Conservation (phyloP, 768 basidiomycete species). For the Auricularia cornea region DNA sequence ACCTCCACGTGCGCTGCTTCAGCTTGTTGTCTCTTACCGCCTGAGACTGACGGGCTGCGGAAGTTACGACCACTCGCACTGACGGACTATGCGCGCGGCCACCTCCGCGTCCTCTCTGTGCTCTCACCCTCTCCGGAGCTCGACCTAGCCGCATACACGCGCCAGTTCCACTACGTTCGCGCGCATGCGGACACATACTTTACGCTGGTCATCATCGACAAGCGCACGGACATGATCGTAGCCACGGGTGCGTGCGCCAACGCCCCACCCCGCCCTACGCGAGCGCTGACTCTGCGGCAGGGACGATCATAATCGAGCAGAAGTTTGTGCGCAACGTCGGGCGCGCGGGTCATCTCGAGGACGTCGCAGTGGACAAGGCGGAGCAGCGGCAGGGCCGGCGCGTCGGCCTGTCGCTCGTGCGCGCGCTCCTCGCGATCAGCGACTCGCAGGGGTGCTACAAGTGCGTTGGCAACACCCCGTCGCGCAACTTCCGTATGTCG, state of each 20-base stretch:
- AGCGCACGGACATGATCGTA: conserved; percentile 41
- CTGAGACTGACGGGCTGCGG: too few species aligned
- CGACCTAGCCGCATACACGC: conserved; percentile 58
- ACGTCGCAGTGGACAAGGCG: conserved; percentile 67
- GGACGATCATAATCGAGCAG: conserved; percentile 84
- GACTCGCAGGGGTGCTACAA: conserved; percentile 83
- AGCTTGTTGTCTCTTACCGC: too few species aligned
- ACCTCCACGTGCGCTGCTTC: too few species aligned
- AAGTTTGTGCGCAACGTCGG: conserved; percentile 89
- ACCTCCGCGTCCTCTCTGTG: conserved; percentile 69
- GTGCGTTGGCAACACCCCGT: conserved; percentile 92
- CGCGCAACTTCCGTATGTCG: conserved; percentile 80
- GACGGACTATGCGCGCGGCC: conserved; percentile 73
- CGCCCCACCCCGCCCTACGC: too few species aligned
- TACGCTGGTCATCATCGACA: conserved; percentile 74
- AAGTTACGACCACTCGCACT: conserved; percentile 90
- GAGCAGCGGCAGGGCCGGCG: too few species aligned
- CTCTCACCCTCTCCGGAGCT: conserved; percentile 64
- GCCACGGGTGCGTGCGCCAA: conserved; percentile 7
- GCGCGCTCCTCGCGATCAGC: conserved; percentile 72
- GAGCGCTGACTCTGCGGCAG: conserved; percentile 42
- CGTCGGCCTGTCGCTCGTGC: too few species aligned
- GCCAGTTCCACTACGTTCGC: conserved; percentile 58
- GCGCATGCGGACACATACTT: conserved; percentile 58
- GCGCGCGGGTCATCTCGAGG: conserved; percentile 91